Evolutionary conservation across 495 filamentous ascomycete species (phyloP).

Genomic region (Aspergillus taichungensis): DNA sequence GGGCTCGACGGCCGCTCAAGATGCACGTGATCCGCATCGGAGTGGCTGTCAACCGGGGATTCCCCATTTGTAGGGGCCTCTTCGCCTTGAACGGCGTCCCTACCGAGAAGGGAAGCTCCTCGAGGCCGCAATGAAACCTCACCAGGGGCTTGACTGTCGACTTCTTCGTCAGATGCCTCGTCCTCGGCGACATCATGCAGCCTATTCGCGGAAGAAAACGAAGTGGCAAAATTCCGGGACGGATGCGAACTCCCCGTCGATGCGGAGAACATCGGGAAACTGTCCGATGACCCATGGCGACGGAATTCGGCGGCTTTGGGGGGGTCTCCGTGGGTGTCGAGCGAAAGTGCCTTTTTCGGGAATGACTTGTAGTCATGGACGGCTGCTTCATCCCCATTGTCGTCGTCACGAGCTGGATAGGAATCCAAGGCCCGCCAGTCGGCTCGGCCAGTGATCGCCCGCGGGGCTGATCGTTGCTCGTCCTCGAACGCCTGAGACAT

Average conservation of each 20-base stretch:
- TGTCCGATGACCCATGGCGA: constrained; percentile 70
- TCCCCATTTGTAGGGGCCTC: constrained; percentile 13
- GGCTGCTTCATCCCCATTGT: constrained; percentile 40
- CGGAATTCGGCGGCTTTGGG: constrained; percentile 34
- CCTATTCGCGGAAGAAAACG: constrained; percentile 28
- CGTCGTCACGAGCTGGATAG: constrained; percentile 22
- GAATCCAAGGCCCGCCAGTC: constrained; percentile 30
- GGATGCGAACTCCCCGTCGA: constrained; percentile 54
- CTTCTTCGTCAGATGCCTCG: constrained; percentile 1
- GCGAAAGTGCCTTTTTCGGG: constrained; percentile 36
- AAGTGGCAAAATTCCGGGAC: constrained; percentile 35
- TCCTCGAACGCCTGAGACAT: constrained; percentile 15
- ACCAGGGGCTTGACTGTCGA: constrained; percentile 8
- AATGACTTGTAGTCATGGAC: constrained; percentile 36
- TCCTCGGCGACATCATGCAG: constrained; percentile 10
- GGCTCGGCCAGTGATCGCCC: constrained; percentile 34
- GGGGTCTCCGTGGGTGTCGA: constrained; percentile 29
- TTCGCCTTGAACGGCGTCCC: constrained; percentile 10
- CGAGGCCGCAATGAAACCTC: constrained; percentile 3
- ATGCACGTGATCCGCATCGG: constrained; percentile 21
- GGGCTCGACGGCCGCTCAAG: constrained; percentile 37
- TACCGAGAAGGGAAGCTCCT: constrained; percentile 18
- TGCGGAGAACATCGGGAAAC: constrained; percentile 75
- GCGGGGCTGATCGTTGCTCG: constrained; percentile 36
- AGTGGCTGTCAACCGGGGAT: constrained; percentile 14